Base-by-base conservation (phyloP, 305 asterid species). In the Fraxinus angustifolia region DNA sequence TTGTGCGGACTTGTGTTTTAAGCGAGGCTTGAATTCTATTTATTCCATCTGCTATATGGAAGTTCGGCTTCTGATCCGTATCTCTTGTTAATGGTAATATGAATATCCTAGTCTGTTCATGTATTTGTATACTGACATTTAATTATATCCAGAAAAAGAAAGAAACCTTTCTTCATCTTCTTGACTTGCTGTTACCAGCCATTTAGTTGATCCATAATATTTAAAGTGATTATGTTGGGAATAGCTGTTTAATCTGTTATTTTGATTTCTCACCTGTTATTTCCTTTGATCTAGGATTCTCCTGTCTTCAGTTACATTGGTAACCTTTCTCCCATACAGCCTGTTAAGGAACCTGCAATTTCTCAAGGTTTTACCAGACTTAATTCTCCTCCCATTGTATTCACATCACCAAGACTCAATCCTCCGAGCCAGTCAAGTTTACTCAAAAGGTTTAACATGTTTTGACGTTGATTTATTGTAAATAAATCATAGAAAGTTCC, bases 251-350 rank as follows among this genome's bases (percentile, higher is more conserved):
- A 81, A 73, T 77, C 82, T 58, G 36, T 71, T 75, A 30, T 30
- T 28, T 74, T 38, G 67, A 56, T 74, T 75, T 68, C 50, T 82
- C 74, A 82, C 21, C 10, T 34, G 21, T 76, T 60, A 76, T 76
- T 86, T 79, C 53, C 80, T 83, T 88, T 83, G 45, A 68, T 80
- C 73, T 90, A 90, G 97, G 93, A 82, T 6, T 91, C 92, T 2
- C 91, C 93, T 14, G 77, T 93, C 81, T 90, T 84, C 81, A 85
- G 85, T 83, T 89, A 83, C 82, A 82, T 90, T 53, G 86, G 92
- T 91, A 87, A 89, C 78, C 92, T 91, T 81, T 93, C 97, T 85
- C 96, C 96, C 26, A 90, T 91, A 82, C 91, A 87, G 80, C 86
- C 90, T 14, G 90, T 87, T 79, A 89, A 87, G 77, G 83, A 86